Evolutionary conservation across 1,284 basidiomycete genomes (phyloP).

Genomic region (Tilletia indica): DNA sequence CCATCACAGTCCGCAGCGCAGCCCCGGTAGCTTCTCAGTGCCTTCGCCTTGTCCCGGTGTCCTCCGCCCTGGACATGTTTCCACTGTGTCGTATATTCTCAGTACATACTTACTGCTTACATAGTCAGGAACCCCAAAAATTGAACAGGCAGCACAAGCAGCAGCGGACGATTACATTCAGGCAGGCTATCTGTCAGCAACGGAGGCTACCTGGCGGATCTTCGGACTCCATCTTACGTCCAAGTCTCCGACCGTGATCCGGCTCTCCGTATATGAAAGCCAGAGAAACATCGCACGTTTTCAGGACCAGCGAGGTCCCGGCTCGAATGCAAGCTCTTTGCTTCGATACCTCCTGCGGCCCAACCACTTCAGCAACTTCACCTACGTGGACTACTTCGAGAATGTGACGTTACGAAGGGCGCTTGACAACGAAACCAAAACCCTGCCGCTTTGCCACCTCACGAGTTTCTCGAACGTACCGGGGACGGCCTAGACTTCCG

Average conservation of each 20-base stretch:
- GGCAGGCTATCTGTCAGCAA: neutral
- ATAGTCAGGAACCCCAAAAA: no score
- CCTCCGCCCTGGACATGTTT: no score
- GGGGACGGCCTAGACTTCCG: neutral
- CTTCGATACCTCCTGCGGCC: neutral
- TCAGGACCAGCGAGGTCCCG: neutral
- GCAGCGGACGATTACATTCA: neutral
- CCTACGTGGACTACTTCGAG: neutral
- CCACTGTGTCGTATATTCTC: no score
- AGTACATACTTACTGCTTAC: no score
- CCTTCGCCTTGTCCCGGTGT: no score
- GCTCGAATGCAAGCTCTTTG: neutral
- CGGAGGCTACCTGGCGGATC: neutral
- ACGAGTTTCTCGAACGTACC: neutral
- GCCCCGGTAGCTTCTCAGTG: no score
- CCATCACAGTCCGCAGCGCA: no score
- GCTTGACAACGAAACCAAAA: neutral
- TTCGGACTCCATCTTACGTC: neutral
- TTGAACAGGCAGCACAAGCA: neutral
- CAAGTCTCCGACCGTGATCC: neutral
- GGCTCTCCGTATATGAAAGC: neutral
- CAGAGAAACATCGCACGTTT: neutral
- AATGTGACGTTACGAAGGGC: neutral
- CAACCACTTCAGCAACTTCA: neutral
- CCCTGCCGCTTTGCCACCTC: neutral